Evolutionary conservation across 371 early-diverging fungal species (phyloP).

Genomic region (Apophysomyces ossiformis): DNA sequence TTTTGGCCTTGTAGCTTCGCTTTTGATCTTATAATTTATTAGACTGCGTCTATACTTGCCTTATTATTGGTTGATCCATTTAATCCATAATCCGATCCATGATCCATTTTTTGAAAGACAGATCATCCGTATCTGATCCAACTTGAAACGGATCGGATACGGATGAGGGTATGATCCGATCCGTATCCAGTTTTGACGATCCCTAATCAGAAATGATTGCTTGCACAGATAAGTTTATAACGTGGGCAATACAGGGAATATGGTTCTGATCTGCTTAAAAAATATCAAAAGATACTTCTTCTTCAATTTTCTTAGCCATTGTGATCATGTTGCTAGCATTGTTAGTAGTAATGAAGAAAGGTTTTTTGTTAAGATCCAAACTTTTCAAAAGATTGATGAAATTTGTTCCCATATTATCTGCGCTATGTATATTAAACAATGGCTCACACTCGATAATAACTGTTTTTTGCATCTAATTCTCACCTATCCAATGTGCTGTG

Average conservation of each 20-base stretch:
- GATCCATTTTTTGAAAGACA: too few relatives aligned
- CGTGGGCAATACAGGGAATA: constrained; percentile 30
- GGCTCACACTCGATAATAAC: constrained; percentile 25
- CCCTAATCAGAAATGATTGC: constrained; percentile 19
- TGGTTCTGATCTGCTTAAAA: constrained; percentile 15
- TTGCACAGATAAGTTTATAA: constrained; percentile 34
- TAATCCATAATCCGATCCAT: too few relatives aligned
- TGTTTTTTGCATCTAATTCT: constrained; percentile 21
- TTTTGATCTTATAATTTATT: too few relatives aligned
- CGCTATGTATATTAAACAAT: constrained; percentile 19
- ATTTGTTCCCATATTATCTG: constrained; percentile 18
- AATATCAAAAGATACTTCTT: too few relatives aligned
- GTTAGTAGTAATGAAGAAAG: constrained; percentile 29
- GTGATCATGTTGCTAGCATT: constrained; percentile 31
- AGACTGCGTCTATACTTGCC: too few relatives aligned
- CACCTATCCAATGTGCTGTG: constrained; percentile 32
- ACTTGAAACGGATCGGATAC: too few relatives aligned
- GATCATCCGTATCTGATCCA: too few relatives aligned
- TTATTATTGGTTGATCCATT: too few relatives aligned
- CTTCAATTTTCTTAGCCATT: constrained; percentile 18
- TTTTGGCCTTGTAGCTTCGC: too few relatives aligned
- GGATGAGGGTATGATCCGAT: too few relatives aligned
- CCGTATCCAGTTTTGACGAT: too few relatives aligned
- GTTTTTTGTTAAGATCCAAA: constrained; percentile 17
- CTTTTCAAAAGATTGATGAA: constrained; percentile 21